These are phyloP conservation scores for Camellia granthamiana DNA, from an alignment of 148 eudicot species.

Conservation along the genomic window DNA sequence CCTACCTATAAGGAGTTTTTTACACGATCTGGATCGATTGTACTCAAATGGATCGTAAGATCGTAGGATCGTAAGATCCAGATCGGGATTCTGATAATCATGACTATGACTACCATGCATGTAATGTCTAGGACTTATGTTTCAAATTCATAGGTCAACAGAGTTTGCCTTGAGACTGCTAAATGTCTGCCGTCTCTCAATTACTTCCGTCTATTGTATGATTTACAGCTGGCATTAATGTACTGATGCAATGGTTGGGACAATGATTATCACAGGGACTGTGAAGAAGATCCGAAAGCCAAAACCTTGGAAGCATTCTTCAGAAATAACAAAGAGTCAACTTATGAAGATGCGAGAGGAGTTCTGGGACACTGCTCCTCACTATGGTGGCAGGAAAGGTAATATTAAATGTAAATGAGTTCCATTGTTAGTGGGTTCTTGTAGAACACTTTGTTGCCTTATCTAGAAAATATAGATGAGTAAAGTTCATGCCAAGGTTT, in stretches of 20 bases:
- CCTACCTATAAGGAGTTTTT: too few species aligned
- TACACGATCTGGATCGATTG: too few species aligned
- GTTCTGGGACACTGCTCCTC: conserved; percentile 69
- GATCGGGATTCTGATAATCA: too few species aligned
- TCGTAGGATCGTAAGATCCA: too few species aligned
- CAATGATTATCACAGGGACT: conserved; percentile 16
- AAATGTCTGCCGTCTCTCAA: too few species aligned
- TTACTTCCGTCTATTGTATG: too few species aligned
- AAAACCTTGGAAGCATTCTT: conserved; percentile 57
- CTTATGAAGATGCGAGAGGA: conserved; percentile 52
- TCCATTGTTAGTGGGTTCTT: neutral
- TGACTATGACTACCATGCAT: neutral
- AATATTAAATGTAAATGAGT: neutral
- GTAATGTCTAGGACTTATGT: neutral
- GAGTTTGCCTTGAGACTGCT: neutral
- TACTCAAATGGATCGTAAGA: too few species aligned
- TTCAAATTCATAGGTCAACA: neutral
- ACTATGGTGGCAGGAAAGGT: conserved; percentile 60
- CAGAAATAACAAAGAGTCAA: conserved; percentile 44
- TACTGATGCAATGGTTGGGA: neutral
- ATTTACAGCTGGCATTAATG: neutral
- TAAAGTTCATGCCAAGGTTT: neutral
- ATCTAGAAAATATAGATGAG: conserved; percentile 4
- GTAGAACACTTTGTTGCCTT: neutral
- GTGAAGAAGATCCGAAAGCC: conserved; percentile 46